Conservation (phyloP, 176 grass and related monocot species). For the Oryza meridionalis region DNA sequence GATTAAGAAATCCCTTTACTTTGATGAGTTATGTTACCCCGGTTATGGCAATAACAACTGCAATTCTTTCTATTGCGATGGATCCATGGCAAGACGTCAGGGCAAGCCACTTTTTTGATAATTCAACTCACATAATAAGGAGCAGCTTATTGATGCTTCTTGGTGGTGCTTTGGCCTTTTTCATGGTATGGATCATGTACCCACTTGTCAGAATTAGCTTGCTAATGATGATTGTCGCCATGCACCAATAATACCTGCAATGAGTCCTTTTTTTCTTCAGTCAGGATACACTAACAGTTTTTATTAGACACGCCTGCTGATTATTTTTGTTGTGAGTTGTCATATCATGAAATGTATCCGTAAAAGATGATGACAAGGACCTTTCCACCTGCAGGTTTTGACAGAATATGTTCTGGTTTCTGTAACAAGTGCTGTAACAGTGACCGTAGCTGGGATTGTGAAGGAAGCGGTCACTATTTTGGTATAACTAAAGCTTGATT, state of each 20-base stretch:
- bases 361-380: conserved; percentile 18
- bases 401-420: conserved; percentile 96
- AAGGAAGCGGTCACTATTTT: conserved; percentile 97
- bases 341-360: neutral
- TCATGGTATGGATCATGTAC: conserved; percentile 70
- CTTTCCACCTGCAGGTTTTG: conserved; percentile 73
- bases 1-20: conserved; percentile 80
- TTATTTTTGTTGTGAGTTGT: conserved; percentile 10
- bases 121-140: conserved; percentile 64
- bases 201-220: neutral
- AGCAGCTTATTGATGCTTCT: conserved; percentile 79
- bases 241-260: neutral
- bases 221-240: conserved; percentile 3
- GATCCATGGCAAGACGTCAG: conserved; percentile 91
- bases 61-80: conserved; percentile 75
- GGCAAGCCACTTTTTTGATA: conserved; percentile 83
- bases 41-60: conserved; percentile 92
- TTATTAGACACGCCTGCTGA: neutral
- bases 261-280: neutral
- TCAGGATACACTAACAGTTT: neutral
- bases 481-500: conserved; percentile 54
- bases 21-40: conserved; percentile 96
- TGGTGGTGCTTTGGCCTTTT: conserved; percentile 80
- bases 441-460: conserved; percentile 88
- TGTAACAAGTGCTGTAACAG: conserved; percentile 93